A percentile compares a stretch with the other conserved stretches of the same genome.
Conservation (phyloP, 108 stramenopile genomes). For the Fragilariopsis cylindrus region DNA sequence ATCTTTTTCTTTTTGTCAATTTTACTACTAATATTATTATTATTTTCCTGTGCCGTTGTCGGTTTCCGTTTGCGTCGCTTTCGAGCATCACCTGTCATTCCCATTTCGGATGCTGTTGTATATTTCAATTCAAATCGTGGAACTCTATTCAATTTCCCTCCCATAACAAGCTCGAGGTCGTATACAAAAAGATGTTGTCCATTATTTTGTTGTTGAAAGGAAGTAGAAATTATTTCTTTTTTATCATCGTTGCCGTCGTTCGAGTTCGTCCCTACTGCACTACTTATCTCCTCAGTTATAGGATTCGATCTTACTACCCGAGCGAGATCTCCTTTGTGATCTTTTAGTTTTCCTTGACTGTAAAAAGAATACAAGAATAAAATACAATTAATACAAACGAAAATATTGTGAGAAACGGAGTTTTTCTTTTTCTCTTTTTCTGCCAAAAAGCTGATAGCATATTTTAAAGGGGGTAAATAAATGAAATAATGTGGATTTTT, state of each 20-base stretch:
- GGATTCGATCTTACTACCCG: conserved; percentile 24
- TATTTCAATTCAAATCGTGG: conserved; percentile 45
- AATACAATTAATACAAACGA: background rate
- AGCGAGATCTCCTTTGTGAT: conserved; percentile 30
- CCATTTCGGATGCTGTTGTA: conserved; percentile 65
- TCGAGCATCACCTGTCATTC: conserved; percentile 51
- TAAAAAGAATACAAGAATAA: background rate
- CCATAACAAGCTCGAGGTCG: conserved; percentile 44
- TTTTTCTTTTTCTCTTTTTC: no score
- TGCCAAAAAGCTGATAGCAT: no score
- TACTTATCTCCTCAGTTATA: background rate
- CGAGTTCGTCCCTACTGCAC: no score
- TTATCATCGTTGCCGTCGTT: no score
- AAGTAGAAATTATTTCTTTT: background rate
- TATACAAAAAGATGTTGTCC: conserved; percentile 37
- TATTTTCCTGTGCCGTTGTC: conserved; percentile 4
- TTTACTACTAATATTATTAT: background rate
- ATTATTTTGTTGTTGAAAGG: background rate
- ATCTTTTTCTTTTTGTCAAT: background rate
- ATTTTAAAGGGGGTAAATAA: no score
- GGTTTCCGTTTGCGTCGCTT: conserved; percentile 38
- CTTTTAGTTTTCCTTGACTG: conserved; percentile 26
- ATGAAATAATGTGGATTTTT: no score
- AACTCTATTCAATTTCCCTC: conserved; percentile 53
- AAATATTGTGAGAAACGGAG: background rate